Percentiles rank a stretch among this genome's conserved stretches.
Evolutionary conservation across 164 flowering plant genomes (phyloP).

Genomic region (Brasenia schreberi): DNA sequence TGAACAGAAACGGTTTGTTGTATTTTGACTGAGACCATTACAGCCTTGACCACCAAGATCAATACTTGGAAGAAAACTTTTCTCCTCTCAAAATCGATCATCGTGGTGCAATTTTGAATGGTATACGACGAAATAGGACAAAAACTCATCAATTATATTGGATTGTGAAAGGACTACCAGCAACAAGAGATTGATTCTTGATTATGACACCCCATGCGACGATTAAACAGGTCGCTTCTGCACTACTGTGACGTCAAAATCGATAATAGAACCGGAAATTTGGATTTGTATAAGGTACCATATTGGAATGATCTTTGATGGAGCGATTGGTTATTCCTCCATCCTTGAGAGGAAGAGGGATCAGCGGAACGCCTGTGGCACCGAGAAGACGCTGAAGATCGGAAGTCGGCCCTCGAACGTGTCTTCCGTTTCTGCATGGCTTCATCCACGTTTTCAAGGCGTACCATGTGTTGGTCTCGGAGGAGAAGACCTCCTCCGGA

Average conservation of each 20-base stretch:
- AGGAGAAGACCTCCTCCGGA: slow-evolving; percentile 65
- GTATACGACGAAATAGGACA: neutral
- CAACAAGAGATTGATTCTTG: neutral
- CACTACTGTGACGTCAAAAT: too few relatives aligned
- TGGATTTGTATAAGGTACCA: slow-evolving; percentile 6
- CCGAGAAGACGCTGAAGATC: slow-evolving; percentile 78
- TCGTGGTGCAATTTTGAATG: too few relatives aligned
- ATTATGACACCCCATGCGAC: neutral
- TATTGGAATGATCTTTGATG: slow-evolving; percentile 67
- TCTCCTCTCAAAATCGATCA: too few relatives aligned
- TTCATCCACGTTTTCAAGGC: slow-evolving; percentile 65
- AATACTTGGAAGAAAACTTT: too few relatives aligned
- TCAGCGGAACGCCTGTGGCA: slow-evolving; percentile 74
- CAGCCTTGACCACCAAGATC: too few relatives aligned
- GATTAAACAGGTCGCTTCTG: neutral
- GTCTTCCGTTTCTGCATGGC: slow-evolving; percentile 10
- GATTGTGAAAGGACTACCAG: neutral
- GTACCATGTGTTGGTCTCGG: slow-evolving; percentile 37
- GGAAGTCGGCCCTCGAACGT: slow-evolving; percentile 28
- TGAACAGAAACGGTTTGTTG: too few relatives aligned
- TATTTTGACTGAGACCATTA: too few relatives aligned
- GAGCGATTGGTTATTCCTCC: slow-evolving; percentile 16
- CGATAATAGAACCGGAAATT: neutral
- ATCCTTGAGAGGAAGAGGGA: slow-evolving; percentile 47
- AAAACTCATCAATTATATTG: neutral